These are phyloP conservation scores for Fonsecaea multimorphosa DNA, from an alignment of 2,329 filamentous ascomycete species.

Conservation along the genomic window DNA sequence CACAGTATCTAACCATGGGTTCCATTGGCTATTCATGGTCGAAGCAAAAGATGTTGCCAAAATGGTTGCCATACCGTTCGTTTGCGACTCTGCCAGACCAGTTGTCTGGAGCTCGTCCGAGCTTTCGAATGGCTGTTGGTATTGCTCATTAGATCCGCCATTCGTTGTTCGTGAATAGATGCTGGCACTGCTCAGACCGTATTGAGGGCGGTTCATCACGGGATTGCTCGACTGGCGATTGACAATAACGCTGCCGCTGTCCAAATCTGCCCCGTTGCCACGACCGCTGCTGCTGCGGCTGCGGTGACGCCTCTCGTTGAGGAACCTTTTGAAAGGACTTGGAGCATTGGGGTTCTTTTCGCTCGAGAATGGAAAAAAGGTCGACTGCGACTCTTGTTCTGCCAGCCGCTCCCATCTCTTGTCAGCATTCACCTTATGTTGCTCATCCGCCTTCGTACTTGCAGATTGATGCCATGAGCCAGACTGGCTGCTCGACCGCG, in stretches of 20 bases:
- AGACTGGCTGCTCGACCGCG: constrained; percentile 19
- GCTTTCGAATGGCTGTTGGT: constrained; percentile 25
- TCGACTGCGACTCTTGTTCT: constrained; percentile 32
- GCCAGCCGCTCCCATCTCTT: constrained; percentile 23
- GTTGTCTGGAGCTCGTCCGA: constrained; percentile 26
- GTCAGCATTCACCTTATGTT: constrained; percentile 20
- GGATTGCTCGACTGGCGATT: constrained; percentile 18
- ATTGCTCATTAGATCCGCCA: constrained; percentile 42
- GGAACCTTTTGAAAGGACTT: constrained; percentile 34
- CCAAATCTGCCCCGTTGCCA: constrained; percentile 6
- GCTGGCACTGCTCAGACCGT: constrained; percentile 46
- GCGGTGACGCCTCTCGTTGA: constrained; percentile 24
- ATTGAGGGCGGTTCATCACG: constrained; percentile 20
- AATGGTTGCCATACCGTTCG: constrained; percentile 49
- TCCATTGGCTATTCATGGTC: constrained; percentile 28
- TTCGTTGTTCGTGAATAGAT: constrained; percentile 52
- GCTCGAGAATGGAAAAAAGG: constrained; percentile 35
- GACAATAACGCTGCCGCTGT: constrained; percentile 18
- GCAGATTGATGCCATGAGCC: constrained; percentile 17
- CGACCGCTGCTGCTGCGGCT: constrained; percentile 9
- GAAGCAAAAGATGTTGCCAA: constrained; percentile 40
- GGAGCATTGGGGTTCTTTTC: constrained; percentile 26
- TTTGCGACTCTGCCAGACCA: constrained; percentile 33
- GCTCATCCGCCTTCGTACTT: not conserved
- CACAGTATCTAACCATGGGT: constrained; percentile 33